These are phyloP conservation scores for Colletotrichum endophyticum DNA, from an alignment of 2,329 filamentous ascomycete species.

Conservation along the genomic window DNA sequence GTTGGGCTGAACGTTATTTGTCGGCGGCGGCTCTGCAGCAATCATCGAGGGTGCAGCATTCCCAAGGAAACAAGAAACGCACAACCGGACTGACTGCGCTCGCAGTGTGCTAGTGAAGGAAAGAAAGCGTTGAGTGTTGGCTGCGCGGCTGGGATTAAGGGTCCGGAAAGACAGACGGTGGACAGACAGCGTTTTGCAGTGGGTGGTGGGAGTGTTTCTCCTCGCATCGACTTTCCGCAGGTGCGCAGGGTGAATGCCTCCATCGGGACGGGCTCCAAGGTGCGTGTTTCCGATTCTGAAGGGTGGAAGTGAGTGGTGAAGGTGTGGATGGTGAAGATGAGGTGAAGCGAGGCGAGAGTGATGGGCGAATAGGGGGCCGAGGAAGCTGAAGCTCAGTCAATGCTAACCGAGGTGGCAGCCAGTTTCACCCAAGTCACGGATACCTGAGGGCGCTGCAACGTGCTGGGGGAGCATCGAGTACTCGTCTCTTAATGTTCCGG, in stretches of 20 bases:
- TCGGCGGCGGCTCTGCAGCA: slow-evolving; percentile 2
- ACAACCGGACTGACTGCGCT: not conserved
- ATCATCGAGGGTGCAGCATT: not conserved
- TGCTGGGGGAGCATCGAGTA: not conserved
- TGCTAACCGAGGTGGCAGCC: slow-evolving; percentile 1
- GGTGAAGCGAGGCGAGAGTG: slow-evolving; percentile 1
- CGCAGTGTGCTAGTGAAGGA: not conserved
- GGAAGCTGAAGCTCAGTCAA: slow-evolving; percentile 5
- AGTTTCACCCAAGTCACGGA: slow-evolving; percentile 9
- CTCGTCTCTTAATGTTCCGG: not conserved
- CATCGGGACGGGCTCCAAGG: not conserved
- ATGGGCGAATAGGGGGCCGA: not conserved
- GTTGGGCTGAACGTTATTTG: not conserved
- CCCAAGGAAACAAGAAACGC: not conserved
- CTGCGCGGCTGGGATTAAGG: not conserved
- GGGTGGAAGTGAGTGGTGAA: not conserved
- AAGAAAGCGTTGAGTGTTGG: not conserved
- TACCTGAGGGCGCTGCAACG: not conserved
- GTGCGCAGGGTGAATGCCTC: slow-evolving; percentile 3
- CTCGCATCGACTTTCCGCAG: slow-evolving; percentile 1
- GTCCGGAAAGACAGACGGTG: not conserved
- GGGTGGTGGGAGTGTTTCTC: not conserved
- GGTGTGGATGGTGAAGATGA: not conserved
- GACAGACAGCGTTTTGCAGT: not conserved
- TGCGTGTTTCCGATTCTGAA: not conserved